Percentiles rank a stretch among this genome's conserved stretches.
These are phyloP conservation scores for Venturia pyrina DNA, from an alignment of 2,329 filamentous ascomycete genomes.

Conservation along the genomic window DNA sequence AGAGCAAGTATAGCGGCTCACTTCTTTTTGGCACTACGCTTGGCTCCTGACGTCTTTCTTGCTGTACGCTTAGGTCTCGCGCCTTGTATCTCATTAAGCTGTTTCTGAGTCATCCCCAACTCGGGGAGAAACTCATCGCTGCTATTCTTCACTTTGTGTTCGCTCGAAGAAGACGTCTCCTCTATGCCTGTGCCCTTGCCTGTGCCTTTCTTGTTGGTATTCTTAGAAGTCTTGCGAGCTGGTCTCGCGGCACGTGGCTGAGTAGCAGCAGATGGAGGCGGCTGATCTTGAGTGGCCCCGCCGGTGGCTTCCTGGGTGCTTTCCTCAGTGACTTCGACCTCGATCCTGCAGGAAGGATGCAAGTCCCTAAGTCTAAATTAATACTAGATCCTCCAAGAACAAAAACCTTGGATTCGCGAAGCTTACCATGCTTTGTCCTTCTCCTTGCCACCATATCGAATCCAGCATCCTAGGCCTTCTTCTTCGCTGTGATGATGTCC, in stretches of 20 bases:
- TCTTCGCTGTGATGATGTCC: not conserved
- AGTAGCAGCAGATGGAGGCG: not conserved
- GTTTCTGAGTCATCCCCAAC: conserved; percentile 1
- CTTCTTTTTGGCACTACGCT: not conserved
- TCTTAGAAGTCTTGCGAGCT: not conserved
- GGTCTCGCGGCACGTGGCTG: not conserved
- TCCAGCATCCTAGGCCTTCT: not conserved
- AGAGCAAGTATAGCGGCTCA: not conserved
- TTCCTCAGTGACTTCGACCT: not conserved
- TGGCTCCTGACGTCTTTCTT: not conserved
- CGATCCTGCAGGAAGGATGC: conserved; percentile 1
- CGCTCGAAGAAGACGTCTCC: not conserved
- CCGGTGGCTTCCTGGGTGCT: not conserved
- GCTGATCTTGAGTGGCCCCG: not conserved
- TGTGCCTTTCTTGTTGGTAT: not conserved
- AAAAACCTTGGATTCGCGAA: not conserved
- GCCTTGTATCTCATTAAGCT: not conserved
- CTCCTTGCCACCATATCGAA: not conserved
- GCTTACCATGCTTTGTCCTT: not conserved
- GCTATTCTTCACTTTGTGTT: not conserved
- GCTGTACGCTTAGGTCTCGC: not conserved
- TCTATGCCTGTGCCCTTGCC: not conserved
- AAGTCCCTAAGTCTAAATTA: not conserved
- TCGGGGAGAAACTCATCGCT: not conserved
- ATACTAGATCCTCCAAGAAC: not conserved